phyloP scores from a whole-genome alignment of 306 rosid genomes.

The Senna tora region DNA sequence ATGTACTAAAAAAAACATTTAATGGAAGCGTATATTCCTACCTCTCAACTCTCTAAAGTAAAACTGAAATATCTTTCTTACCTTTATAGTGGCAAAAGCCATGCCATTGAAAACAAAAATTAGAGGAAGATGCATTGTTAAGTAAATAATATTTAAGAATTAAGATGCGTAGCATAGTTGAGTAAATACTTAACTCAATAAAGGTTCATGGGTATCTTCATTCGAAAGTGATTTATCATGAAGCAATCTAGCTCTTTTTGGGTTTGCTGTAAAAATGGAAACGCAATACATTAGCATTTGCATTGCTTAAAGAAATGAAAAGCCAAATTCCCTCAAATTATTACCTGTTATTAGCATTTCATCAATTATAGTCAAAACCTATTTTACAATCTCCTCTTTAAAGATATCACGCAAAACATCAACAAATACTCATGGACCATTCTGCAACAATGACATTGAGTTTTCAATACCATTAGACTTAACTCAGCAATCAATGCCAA shows the following conservation, averaged over 20 bases:
- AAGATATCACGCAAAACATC: slow-evolving; percentile 80
- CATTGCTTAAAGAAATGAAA: background rate
- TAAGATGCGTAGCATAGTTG: slow-evolving; percentile 22
- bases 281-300: slow-evolving; percentile 30
- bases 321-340: slow-evolving; percentile 27
- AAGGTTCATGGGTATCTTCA: slow-evolving; percentile 88
- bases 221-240: slow-evolving; percentile 75
- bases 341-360: slow-evolving; percentile 93
- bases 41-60: no score
- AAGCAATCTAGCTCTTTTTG: slow-evolving; percentile 85
- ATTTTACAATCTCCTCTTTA: slow-evolving; percentile 94
- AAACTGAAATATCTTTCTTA: no score
- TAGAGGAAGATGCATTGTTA: no score
- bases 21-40: no score
- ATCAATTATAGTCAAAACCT: slow-evolving; percentile 82
- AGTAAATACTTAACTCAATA: slow-evolving; percentile 70
- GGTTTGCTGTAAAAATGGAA: slow-evolving; percentile 69
- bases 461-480: slow-evolving; percentile 31
- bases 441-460: slow-evolving; percentile 54
- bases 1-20: no score
- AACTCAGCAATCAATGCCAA: slow-evolving; percentile 17
- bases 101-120: no score
- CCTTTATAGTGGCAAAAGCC: no score
- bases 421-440: slow-evolving; percentile 85
- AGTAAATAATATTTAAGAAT: slow-evolving; percentile 2